Evolutionary conservation across 805 yeast species (phyloP).

Genomic region (Candida corydali): DNA sequence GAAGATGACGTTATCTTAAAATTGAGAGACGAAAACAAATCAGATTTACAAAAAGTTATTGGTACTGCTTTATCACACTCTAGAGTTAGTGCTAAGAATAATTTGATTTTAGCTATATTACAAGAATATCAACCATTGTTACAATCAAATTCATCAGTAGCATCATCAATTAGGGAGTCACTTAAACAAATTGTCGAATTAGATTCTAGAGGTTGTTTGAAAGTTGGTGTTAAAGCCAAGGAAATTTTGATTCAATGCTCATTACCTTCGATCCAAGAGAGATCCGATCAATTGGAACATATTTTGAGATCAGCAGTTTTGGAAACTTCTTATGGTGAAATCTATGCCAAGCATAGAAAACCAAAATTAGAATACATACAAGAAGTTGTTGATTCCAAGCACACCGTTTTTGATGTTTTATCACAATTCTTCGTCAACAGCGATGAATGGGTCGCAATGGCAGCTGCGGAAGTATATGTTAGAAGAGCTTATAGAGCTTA

Average conservation of each 20-base stretch:
- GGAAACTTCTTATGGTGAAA: conserved; percentile 84
- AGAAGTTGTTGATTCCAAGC: conserved; percentile 94
- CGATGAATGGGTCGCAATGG: conserved; percentile 87
- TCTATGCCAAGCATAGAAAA: conserved; percentile 65
- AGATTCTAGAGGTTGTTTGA: conserved; percentile 86
- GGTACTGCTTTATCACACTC: conserved; percentile 80
- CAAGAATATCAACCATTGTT: conserved; percentile 76
- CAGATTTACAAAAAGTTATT: conserved; percentile 70
- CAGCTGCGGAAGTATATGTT: conserved; percentile 95
- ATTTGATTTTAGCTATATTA: conserved; percentile 79
- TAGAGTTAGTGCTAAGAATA: conserved; percentile 89
- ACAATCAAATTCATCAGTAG: conserved; percentile 67
- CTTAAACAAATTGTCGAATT: conserved; percentile 80
- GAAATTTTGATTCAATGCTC: conserved; percentile 96
- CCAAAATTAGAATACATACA: conserved; percentile 79
- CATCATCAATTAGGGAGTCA: conserved; percentile 62
- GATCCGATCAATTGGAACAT: conserved; percentile 96
- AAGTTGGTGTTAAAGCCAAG: conserved; percentile 91
- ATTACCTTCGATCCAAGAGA: conserved; percentile 90
- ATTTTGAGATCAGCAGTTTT: conserved; percentile 89
- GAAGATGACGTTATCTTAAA: conserved; percentile 87
- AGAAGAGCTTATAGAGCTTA: conserved; percentile 97
- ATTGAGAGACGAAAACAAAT: conserved; percentile 83
- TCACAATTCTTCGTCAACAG: conserved; percentile 81
- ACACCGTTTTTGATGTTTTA: conserved; percentile 93